Evolutionary conservation across 2,329 filamentous ascomycete species (phyloP).

Genomic region (Aureobasidium sp.): DNA sequence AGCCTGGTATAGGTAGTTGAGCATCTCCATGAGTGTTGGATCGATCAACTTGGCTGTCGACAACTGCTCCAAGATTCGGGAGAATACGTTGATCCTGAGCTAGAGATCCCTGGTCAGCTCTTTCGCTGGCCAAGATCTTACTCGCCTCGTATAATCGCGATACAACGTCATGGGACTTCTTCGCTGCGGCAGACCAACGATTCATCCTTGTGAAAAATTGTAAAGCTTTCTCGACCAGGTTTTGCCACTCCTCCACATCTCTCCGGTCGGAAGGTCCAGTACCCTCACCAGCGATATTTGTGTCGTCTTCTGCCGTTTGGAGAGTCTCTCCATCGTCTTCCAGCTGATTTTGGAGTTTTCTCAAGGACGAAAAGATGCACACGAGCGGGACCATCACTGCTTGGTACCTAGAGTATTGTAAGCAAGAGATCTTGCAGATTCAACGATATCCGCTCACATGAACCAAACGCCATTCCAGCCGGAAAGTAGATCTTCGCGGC

Average conservation of each 20-base stretch:
- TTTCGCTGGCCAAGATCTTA: slow-evolving; percentile 17
- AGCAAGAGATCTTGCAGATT: background rate
- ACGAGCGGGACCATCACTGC: slow-evolving; percentile 71
- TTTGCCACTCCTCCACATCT: slow-evolving; percentile 33
- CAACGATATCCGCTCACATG: slow-evolving; percentile 29
- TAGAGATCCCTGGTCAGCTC: no score
- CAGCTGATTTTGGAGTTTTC: slow-evolving; percentile 2
- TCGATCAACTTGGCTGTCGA: background rate
- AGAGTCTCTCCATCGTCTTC: no score
- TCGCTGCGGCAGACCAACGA: slow-evolving; percentile 37
- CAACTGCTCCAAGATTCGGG: background rate
- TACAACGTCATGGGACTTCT: slow-evolving; percentile 34
- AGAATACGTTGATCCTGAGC: no score
- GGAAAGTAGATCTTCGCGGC: slow-evolving; percentile 64
- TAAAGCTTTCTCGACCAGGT: slow-evolving; percentile 33
- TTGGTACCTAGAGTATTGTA: slow-evolving; percentile 45
- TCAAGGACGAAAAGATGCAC: slow-evolving; percentile 48
- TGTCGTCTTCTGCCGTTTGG: no score
- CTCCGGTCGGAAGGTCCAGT: background rate
- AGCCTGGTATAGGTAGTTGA: background rate
- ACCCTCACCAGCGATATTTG: background rate
- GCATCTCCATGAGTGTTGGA: background rate
- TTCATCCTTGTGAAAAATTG: slow-evolving; percentile 35
- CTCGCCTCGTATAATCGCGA: slow-evolving; percentile 33
- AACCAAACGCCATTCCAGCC: slow-evolving; percentile 80